phyloP scores from a whole-genome alignment of 2,329 filamentous ascomycete species.

The Aaosphaeria arxii region DNA sequence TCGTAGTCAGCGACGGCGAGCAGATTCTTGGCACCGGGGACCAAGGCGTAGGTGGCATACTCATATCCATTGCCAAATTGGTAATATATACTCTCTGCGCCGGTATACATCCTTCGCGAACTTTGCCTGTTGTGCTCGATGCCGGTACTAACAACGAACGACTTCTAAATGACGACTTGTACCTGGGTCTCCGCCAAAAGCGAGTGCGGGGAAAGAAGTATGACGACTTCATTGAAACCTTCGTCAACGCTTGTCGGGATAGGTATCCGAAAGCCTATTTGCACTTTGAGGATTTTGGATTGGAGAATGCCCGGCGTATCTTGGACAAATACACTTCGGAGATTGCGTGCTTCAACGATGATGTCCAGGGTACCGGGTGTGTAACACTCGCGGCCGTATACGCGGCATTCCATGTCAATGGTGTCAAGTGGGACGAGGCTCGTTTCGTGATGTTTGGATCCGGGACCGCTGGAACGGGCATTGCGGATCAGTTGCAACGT shows the following conservation, averaged over 20 bases:
- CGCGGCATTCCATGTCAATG: slow-evolving; percentile 68
- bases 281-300: slow-evolving; percentile 86
- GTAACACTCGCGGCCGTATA: slow-evolving; percentile 82
- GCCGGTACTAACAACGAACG: slow-evolving; percentile 81
- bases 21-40: slow-evolving; percentile 86
- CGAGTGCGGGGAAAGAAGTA: slow-evolving; percentile 70
- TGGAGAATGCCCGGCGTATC: slow-evolving; percentile 71
- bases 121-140: slow-evolving; percentile 78
- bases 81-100: slow-evolving; percentile 80
- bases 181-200: slow-evolving; percentile 69
- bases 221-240: slow-evolving; percentile 72
- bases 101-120: slow-evolving; percentile 77
- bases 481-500: slow-evolving; percentile 79
- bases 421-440: slow-evolving; percentile 64
- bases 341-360: slow-evolving; percentile 86
- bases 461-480: slow-evolving; percentile 79
- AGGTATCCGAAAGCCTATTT: slow-evolving; percentile 78
- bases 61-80: slow-evolving; percentile 82
- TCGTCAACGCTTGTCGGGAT: slow-evolving; percentile 65
- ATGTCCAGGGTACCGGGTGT: slow-evolving; percentile 85
- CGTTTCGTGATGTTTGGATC: slow-evolving; percentile 75
- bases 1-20: slow-evolving; percentile 74
- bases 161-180: slow-evolving; percentile 72
- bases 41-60: slow-evolving; percentile 79
- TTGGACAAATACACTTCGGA: slow-evolving; percentile 71